A percentile compares a stretch with the other conserved stretches of the same genome.
Evolutionary conservation across 768 basidiomycete genomes (phyloP).

Genomic region (Russula olivacea): DNA sequence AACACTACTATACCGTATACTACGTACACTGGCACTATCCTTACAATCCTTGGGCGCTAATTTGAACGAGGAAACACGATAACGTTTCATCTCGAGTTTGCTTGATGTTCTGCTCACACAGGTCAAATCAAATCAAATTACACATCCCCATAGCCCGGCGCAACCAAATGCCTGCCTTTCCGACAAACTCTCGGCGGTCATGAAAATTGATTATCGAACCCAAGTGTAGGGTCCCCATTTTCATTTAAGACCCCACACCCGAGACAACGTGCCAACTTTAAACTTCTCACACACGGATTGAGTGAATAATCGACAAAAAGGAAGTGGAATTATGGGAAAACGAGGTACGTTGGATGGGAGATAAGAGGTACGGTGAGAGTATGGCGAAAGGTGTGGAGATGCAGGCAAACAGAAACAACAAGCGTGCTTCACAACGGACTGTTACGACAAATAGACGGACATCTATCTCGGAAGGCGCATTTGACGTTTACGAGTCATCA

Average conservation of each 20-base stretch:
- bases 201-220: neutral
- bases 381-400: constrained; percentile 4
- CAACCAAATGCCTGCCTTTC: neutral
- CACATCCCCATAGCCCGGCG: constrained; percentile 1
- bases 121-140: neutral
- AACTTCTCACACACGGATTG: constrained; percentile 13
- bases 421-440: constrained; percentile 17
- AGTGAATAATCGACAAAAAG: constrained; percentile 14
- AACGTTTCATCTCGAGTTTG: neutral
- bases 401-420: constrained; percentile 18
- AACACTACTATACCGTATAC: too few relatives aligned
- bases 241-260: constrained; percentile 1
- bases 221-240: neutral
- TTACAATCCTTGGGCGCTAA: neutral
- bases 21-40: neutral
- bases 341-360: constrained; percentile 17
- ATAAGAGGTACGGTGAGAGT: constrained; percentile 15
- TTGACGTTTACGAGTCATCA: constrained; percentile 50
- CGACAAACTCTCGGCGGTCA: neutral
- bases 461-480: constrained; percentile 13
- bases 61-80: neutral
- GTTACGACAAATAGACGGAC: constrained; percentile 9
- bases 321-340: constrained; percentile 20
- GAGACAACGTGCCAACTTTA: constrained; percentile 15
- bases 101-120: neutral